Percentiles rank a stretch among this genome's conserved stretches.
Evolutionary conservation across 2,329 filamentous ascomycete genomes (phyloP).

Genomic region (Colletotrichum tabaci): DNA sequence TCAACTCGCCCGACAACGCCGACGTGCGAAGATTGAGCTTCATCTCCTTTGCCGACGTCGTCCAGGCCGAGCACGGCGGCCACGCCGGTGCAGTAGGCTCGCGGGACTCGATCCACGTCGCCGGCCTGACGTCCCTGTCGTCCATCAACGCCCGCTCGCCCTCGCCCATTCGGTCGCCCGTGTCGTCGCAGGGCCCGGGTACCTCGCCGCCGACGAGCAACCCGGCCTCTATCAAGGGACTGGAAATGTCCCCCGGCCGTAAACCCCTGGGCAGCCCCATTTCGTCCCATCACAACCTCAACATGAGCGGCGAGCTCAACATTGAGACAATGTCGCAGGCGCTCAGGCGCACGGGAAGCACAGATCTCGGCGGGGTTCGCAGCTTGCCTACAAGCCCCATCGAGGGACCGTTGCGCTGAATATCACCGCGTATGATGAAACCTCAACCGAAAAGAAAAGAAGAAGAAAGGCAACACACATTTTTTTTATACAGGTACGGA

Average conservation of each 20-base stretch:
- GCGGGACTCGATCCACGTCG: constrained; percentile 79
- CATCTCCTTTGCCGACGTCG: constrained; percentile 96
- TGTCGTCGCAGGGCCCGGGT: constrained; percentile 78
- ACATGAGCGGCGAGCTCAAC: constrained; percentile 77
- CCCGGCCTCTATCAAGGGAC: constrained; percentile 79
- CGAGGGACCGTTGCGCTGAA: constrained; percentile 51
- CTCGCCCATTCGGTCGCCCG: constrained; percentile 84
- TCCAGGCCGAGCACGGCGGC: constrained; percentile 85
- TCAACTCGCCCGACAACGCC: constrained; percentile 81
- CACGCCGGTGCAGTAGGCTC: constrained; percentile 64
- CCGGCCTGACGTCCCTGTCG: constrained; percentile 75
- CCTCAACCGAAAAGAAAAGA: constrained; percentile 17
- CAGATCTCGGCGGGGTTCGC: constrained; percentile 75
- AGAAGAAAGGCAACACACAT: not conserved
- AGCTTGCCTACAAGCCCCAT: constrained; percentile 73
- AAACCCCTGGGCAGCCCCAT: constrained; percentile 76
- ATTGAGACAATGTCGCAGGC: constrained; percentile 97
- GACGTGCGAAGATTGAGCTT: constrained; percentile 91
- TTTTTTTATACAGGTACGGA: constrained; percentile 37
- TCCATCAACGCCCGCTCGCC: constrained; percentile 76
- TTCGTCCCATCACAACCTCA: constrained; percentile 66
- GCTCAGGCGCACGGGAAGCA: constrained; percentile 85
- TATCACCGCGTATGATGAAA: not conserved
- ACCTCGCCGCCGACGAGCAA: constrained; percentile 84
- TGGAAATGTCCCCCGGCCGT: constrained; percentile 78